Evolutionary conservation across 2,329 filamentous ascomycete genomes (phyloP).

Genomic region (Colletotrichum falcatum): DNA sequence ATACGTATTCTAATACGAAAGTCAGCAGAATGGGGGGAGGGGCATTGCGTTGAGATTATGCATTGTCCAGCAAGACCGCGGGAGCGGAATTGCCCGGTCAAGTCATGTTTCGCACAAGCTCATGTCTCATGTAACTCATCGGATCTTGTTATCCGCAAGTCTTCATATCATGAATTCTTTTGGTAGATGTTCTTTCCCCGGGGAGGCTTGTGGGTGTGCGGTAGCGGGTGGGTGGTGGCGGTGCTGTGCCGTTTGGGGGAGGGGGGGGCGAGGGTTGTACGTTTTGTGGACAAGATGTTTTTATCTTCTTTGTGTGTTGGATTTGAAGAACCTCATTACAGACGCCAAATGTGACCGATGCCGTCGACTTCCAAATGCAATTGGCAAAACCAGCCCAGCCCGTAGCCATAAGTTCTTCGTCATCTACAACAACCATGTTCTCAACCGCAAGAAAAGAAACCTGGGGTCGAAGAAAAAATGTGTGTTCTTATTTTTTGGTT

Average conservation of each 20-base stretch:
- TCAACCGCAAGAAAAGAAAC: constrained; percentile 24
- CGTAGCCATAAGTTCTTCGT: constrained; percentile 41
- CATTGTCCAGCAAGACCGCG: not conserved
- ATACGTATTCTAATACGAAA: constrained; percentile 28
- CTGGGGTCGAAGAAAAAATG: constrained; percentile 29
- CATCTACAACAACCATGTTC: constrained; percentile 39
- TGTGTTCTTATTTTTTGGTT: constrained; percentile 29
- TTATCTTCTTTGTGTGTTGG: constrained; percentile 58
- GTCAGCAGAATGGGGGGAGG: constrained; percentile 5
- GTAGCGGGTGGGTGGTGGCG: not conserved
- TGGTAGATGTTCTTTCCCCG: not conserved
- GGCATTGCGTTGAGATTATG: not conserved
- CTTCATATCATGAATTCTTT: not conserved
- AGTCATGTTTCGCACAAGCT: not conserved
- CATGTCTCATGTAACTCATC: not conserved
- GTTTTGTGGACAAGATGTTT: constrained; percentile 47
- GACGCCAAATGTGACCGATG: constrained; percentile 75
- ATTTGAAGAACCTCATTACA: constrained; percentile 74
- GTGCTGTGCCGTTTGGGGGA: not conserved
- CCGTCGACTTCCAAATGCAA: constrained; percentile 75
- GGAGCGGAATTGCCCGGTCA: not conserved
- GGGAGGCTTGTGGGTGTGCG: not conserved
- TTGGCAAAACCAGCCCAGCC: constrained; percentile 69
- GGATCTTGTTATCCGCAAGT: not conserved
- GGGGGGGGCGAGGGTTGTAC: too few species aligned